A percentile compares a stretch with the other conserved stretches of the same genome.
phyloP scores from a whole-genome alignment of 2,329 filamentous ascomycete species.

The Fusarium mundagurra region DNA sequence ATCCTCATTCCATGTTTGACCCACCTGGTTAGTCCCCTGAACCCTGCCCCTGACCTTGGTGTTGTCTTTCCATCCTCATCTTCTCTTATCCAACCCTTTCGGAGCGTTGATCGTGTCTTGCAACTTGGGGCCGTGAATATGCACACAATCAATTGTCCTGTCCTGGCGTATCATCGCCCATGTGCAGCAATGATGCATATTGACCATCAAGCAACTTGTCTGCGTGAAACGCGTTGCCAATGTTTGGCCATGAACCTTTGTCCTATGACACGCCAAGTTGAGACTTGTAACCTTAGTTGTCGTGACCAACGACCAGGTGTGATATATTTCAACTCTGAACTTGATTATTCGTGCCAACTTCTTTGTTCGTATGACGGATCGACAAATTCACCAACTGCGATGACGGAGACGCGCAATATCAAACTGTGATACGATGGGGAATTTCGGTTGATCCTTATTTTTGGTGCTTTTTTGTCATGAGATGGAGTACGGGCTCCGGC shows the following conservation, averaged over 20 bases:
- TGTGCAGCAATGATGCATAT: not conserved
- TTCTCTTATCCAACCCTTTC: constrained; percentile 30
- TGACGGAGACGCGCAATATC: constrained; percentile 1
- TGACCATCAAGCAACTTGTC: not conserved
- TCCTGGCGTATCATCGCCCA: not conserved
- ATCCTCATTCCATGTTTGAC: constrained; percentile 27
- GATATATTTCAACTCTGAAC: not conserved
- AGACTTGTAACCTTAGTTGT: not conserved
- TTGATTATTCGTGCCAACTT: not conserved
- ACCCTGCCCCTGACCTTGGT: constrained; percentile 30
- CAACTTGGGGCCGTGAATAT: not conserved
- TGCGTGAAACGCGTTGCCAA: not conserved
- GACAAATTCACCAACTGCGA: not conserved
- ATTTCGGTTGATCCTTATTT: constrained; percentile 36
- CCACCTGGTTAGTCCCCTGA: constrained; percentile 32
- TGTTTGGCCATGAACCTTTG: not conserved
- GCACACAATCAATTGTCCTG: not conserved
- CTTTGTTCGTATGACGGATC: constrained; percentile 11
- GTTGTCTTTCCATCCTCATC: constrained; percentile 4
- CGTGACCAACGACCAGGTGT: constrained; percentile 8
- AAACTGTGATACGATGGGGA: constrained; percentile 17
- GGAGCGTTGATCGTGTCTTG: constrained; percentile 9
- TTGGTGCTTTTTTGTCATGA: constrained; percentile 6
- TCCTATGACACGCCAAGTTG: not conserved
- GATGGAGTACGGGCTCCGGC: constrained; percentile 18